Conservation (phyloP, 1,139 yeast genomes). For the Geotrichum histeridarum region DNA sequence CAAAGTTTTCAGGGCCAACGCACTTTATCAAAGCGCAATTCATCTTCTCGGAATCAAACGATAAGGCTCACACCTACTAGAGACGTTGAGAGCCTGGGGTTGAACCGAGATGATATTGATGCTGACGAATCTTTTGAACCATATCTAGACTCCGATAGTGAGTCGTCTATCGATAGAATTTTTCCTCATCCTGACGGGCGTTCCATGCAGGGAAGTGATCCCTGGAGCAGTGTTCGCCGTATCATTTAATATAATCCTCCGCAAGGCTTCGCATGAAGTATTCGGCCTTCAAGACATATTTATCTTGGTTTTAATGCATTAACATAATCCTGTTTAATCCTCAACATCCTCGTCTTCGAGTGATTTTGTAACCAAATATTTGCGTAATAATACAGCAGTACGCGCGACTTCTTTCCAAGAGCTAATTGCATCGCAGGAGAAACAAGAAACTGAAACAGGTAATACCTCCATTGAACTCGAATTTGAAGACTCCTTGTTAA, state of each 20-base stretch:
- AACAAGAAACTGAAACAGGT: background rate
- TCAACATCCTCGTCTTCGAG: background rate
- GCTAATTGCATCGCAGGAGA: background rate
- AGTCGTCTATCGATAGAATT: background rate
- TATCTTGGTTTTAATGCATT: too few species aligned
- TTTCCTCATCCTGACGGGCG: too few species aligned
- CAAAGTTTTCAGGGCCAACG: slow-evolving; percentile 46
- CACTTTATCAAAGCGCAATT: slow-evolving; percentile 36
- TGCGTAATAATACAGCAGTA: background rate
- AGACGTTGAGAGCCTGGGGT: slow-evolving; percentile 36
- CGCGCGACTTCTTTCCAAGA: slow-evolving; percentile 4
- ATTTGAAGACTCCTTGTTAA: background rate
- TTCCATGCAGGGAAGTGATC: background rate
- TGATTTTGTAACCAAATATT: background rate
- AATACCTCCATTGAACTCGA: background rate
- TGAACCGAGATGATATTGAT: slow-evolving; percentile 34
- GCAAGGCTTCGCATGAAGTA: too few species aligned
- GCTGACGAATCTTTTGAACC: slow-evolving; percentile 5
- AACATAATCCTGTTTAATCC: background rate
- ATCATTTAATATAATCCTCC: background rate
- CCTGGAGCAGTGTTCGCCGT: background rate
- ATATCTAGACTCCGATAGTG: background rate
- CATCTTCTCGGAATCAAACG: slow-evolving; percentile 32
- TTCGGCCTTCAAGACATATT: too few species aligned
- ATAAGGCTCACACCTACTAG: slow-evolving; percentile 28